phyloP scores from a whole-genome alignment of 2,329 filamentous ascomycete species.

The Dryadomyces quercivorus region DNA sequence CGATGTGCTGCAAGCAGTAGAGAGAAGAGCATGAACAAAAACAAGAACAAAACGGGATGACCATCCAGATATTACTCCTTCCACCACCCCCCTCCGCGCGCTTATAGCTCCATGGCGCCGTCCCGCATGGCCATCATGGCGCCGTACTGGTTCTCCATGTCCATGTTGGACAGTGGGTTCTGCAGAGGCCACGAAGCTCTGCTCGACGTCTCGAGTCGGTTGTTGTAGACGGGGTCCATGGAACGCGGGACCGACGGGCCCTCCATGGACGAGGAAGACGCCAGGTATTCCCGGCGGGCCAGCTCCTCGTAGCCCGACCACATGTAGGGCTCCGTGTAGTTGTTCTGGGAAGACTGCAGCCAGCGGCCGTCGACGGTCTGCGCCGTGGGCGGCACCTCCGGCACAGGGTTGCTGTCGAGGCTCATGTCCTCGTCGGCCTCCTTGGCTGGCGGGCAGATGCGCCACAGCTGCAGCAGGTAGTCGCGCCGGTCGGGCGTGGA shows the following conservation, averaged over 20 bases:
- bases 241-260: conserved; percentile 13
- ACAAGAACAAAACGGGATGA: not conserved
- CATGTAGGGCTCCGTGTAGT: conserved; percentile 71
- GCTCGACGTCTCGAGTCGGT: conserved; percentile 13
- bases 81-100: too few relatives aligned
- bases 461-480: conserved; percentile 74
- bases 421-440: conserved; percentile 18
- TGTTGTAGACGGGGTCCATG: conserved; percentile 56
- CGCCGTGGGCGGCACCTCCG: not conserved
- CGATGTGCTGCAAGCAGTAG: not conserved
- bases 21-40: too few relatives aligned
- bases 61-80: not conserved
- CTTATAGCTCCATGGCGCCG: conserved; percentile 10
- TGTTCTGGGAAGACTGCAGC: conserved; percentile 22
- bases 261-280: conserved; percentile 7
- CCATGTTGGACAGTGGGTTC: conserved; percentile 41
- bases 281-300: conserved; percentile 50
- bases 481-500: conserved; percentile 61
- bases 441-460: conserved; percentile 59
- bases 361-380: conserved; percentile 43
- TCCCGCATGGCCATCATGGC: conserved; percentile 27
- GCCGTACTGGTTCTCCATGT: conserved; percentile 61
- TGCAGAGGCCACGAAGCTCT: conserved; percentile 31
- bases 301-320: conserved; percentile 64
- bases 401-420: conserved; percentile 39